These are phyloP conservation scores for Aureobasidium sp. DNA, from an alignment of 2,329 filamentous ascomycete genomes.

Conservation along the genomic window DNA sequence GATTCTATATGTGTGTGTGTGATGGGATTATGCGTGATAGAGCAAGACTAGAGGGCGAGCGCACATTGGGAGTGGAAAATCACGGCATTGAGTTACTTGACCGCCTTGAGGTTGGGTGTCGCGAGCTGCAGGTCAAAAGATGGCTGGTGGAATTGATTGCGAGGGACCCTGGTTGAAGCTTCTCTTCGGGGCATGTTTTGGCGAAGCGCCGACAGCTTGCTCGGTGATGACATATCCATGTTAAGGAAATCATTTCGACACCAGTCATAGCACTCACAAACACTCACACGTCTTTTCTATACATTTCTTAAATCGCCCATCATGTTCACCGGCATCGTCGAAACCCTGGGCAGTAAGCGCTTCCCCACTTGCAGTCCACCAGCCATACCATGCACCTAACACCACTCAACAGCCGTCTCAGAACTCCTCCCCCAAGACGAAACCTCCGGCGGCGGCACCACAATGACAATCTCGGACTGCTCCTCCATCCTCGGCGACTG, in stretches of 20 bases:
- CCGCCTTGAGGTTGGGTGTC: background rate
- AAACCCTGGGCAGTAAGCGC: constrained; percentile 79
- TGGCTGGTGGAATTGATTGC: constrained; percentile 3
- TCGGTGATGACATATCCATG: constrained; percentile 7
- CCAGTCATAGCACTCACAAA: background rate
- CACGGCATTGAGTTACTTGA: background rate
- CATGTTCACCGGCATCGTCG: constrained; percentile 96
- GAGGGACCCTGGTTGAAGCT: background rate
- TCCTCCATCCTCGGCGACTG: constrained; percentile 75
- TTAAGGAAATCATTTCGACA: background rate
- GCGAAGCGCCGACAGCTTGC: background rate
- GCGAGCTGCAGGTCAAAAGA: background rate
- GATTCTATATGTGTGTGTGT: background rate
- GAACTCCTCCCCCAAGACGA: constrained; percentile 73
- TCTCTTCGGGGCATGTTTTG: constrained; percentile 1
- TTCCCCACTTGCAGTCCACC: background rate
- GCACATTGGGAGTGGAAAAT: background rate
- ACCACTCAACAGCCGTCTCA: constrained; percentile 61
- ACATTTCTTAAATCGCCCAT: constrained; percentile 18
- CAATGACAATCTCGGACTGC: constrained; percentile 72
- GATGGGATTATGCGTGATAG: background rate
- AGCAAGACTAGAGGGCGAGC: background rate
- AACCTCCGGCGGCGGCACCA: constrained; percentile 72
- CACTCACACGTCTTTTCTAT: background rate
- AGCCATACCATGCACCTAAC: constrained; percentile 24